A percentile compares a stretch with the other conserved stretches of the same genome.
Conservation (phyloP, 2,329 filamentous ascomycete genomes). For the Penicillium sp. region DNA sequence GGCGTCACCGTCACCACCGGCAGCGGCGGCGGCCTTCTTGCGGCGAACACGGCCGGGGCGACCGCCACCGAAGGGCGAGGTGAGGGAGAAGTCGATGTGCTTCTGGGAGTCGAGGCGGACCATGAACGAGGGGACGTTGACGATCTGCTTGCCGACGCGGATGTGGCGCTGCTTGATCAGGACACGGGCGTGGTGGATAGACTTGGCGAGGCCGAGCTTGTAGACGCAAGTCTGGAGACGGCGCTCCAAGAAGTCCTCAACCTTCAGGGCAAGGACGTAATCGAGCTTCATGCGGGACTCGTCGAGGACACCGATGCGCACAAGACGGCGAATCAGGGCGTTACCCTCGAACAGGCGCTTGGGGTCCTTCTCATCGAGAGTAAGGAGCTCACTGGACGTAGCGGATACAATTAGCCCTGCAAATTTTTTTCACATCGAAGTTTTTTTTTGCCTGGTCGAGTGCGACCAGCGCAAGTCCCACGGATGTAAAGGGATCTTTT, state of each 20-base stretch:
- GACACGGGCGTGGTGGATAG: slow-evolving; percentile 99
- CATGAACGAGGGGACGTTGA: slow-evolving; percentile 99
- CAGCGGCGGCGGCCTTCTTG: slow-evolving; percentile 98
- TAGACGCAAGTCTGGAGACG: slow-evolving; percentile 99
- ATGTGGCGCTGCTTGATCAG: slow-evolving; percentile 99
- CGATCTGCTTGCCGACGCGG: slow-evolving; percentile 99
- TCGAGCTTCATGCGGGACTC: slow-evolving; percentile 99
- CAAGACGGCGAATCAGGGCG: slow-evolving; percentile 98
- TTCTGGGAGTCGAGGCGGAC: slow-evolving; percentile 99
- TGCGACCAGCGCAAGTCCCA: too few species aligned
- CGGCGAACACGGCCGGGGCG: slow-evolving; percentile 95
- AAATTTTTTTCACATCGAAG: neutral
- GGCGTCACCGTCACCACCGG: slow-evolving; percentile 57
- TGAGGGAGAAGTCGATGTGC: slow-evolving; percentile 99
- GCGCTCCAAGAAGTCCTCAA: slow-evolving; percentile 99
- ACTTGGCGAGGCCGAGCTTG: slow-evolving; percentile 99
- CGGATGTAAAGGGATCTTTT: neutral
- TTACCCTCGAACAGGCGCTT: slow-evolving; percentile 99
- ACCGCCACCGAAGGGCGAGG: slow-evolving; percentile 95
- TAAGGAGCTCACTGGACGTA: slow-evolving; percentile 82
- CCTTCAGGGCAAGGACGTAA: slow-evolving; percentile 99
- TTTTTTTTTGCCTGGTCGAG: too few species aligned
- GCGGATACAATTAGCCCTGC: neutral
- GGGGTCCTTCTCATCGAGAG: slow-evolving; percentile 99
- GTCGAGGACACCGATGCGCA: slow-evolving; percentile 98